Percentiles rank a stretch among this genome's conserved stretches.
Evolutionary conservation across 148 eudicot genomes (phyloP).

Genomic region (Rhododendron ferrugineum): DNA sequence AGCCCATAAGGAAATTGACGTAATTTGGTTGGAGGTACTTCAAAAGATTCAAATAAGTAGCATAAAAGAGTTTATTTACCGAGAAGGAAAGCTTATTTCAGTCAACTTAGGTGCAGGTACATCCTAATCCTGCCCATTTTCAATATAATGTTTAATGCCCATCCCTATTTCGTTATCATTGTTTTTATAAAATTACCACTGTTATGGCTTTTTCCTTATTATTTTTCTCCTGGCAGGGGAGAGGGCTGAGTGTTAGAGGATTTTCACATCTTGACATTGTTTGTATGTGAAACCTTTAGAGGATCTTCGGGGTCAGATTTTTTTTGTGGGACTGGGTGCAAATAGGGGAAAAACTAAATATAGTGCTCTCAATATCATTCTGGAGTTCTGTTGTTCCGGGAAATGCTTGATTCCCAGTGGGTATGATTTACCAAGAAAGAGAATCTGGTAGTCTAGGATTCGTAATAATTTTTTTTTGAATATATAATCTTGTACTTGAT

Average conservation of each 20-base stretch:
- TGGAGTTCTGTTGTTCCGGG: not conserved
- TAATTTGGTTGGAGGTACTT: constrained; percentile 84
- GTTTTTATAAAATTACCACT: constrained; percentile 6
- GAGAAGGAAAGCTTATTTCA: constrained; percentile 74
- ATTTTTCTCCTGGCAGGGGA: constrained; percentile 1
- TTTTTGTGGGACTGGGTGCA: not conserved
- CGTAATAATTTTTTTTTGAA: not conserved
- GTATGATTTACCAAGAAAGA: not conserved
- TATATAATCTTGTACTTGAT: not conserved
- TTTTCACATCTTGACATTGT: not conserved
- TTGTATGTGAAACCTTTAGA: not conserved
- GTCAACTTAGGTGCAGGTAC: constrained; percentile 82
- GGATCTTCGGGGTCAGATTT: not conserved
- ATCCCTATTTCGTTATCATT: not conserved
- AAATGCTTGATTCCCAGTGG: not conserved
- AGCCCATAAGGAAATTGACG: constrained; percentile 50
- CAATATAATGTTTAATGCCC: not conserved
- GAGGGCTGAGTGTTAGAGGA: not conserved
- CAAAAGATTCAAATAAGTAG: constrained; percentile 49
- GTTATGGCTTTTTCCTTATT: constrained; percentile 14
- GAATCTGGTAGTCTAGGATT: not conserved
- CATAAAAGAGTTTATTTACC: constrained; percentile 75
- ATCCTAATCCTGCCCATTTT: not conserved
- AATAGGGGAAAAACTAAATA: not conserved
- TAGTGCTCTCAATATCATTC: not conserved